Percentiles rank a stretch among this genome's conserved stretches.
Evolutionary conservation across 306 rosid species (phyloP).

Genomic region (Prunus dulcis): DNA sequence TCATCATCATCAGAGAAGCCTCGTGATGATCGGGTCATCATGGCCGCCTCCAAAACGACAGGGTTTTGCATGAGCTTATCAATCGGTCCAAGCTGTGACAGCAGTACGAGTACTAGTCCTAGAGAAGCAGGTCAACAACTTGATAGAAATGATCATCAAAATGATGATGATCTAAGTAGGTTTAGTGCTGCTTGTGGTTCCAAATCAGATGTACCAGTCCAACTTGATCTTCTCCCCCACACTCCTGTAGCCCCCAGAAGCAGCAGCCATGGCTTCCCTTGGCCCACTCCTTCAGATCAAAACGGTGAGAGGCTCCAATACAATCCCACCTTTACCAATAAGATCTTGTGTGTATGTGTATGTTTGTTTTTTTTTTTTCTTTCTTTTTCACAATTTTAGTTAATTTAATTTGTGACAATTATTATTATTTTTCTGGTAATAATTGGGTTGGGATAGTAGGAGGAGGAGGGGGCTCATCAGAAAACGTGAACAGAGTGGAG

Average conservation of each 20-base stretch:
- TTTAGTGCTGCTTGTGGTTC: too few species aligned
- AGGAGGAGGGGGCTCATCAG: too few species aligned
- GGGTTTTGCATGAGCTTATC: constrained; percentile 33
- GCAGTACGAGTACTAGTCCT: background rate
- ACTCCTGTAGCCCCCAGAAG: too few species aligned
- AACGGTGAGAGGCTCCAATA: constrained; percentile 11
- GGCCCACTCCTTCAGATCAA: constrained; percentile 24
- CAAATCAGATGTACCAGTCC: constrained; percentile 17
- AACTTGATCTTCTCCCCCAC: constrained; percentile 32
- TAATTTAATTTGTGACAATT: background rate
- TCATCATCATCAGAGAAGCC: too few species aligned
- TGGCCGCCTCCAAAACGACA: background rate
- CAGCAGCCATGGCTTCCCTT: constrained; percentile 8
- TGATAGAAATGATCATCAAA: background rate
- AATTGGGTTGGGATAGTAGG: background rate
- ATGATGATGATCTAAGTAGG: background rate
- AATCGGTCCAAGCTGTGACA: constrained; percentile 20
- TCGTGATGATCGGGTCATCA: background rate
- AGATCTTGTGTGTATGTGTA: too few species aligned
- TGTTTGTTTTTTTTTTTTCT: background rate
- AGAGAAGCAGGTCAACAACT: background rate
- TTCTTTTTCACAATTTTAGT: background rate
- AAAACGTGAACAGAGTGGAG: constrained; percentile 1
- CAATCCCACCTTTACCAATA: too few species aligned
- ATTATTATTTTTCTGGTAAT: background rate